phyloP scores from a whole-genome alignment of 176 grass and related monocot species.

The Saccharum officinarum region DNA sequence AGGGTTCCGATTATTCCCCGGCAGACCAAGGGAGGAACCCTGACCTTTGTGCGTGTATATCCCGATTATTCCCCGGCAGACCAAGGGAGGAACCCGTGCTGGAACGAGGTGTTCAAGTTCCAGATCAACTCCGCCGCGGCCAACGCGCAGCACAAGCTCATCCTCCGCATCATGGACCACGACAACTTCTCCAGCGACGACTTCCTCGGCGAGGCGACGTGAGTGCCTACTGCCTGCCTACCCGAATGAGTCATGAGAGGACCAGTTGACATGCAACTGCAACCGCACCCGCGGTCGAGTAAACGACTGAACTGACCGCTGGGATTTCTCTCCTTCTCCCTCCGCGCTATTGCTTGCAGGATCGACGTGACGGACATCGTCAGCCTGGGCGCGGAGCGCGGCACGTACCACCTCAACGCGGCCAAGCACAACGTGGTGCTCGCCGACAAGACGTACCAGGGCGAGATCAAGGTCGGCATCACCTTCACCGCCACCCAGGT shows the following conservation, averaged over 20 bases:
- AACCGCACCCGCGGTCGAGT: not conserved
- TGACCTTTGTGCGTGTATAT: no score
- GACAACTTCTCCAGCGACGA: slow-evolving; percentile 76
- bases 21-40: no score
- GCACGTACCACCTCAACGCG: slow-evolving; percentile 41
- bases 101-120: slow-evolving; percentile 90
- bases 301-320: not conserved
- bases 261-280: not conserved
- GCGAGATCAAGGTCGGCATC: slow-evolving; percentile 68
- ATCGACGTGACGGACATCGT: slow-evolving; percentile 77
- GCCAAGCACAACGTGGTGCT: slow-evolving; percentile 69
- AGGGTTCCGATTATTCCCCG: no score
- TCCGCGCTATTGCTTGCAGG: slow-evolving; percentile 32
- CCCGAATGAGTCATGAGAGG: not conserved
- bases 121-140: slow-evolving; percentile 51
- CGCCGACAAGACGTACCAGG: slow-evolving; percentile 52
- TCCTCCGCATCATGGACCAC: slow-evolving; percentile 71
- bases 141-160: slow-evolving; percentile 63
- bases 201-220: slow-evolving; percentile 81
- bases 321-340: not conserved
- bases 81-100: slow-evolving; percentile 71
- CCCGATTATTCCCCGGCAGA: no score
- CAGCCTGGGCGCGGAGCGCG: slow-evolving; percentile 56
- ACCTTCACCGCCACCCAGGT: slow-evolving; percentile 66
- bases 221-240: slow-evolving; percentile 2